Percentiles rank a stretch among this genome's conserved stretches.
Evolutionary conservation across 768 basidiomycete species (phyloP).

Genomic region (Paxillus ammoniavirescens): DNA sequence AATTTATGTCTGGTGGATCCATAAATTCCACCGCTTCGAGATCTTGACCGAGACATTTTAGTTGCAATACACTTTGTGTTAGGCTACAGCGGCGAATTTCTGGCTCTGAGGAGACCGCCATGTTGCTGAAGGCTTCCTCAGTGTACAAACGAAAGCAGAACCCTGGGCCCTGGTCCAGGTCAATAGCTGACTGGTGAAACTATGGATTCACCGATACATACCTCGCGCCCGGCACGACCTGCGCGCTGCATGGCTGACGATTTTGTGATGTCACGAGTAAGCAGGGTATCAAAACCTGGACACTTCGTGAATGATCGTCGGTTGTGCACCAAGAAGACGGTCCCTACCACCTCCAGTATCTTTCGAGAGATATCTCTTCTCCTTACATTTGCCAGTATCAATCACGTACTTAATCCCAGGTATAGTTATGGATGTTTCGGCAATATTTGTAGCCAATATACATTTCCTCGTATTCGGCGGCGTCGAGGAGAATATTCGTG

Average conservation of each 20-base stretch:
- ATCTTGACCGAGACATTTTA: slow-evolving; percentile 82
- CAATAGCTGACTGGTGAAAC: neutral
- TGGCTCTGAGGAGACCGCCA: slow-evolving; percentile 71
- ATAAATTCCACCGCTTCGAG: slow-evolving; percentile 83
- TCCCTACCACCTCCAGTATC: slow-evolving; percentile 63
- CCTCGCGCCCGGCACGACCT: slow-evolving; percentile 95
- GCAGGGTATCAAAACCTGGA: slow-evolving; percentile 82
- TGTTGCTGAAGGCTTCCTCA: slow-evolving; percentile 66
- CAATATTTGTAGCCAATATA: slow-evolving; percentile 96
- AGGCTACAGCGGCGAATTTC: slow-evolving; percentile 91
- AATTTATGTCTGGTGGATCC: slow-evolving; percentile 77
- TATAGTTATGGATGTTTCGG: slow-evolving; percentile 97
- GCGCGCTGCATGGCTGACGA: slow-evolving; percentile 93
- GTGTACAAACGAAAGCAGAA: slow-evolving; percentile 93
- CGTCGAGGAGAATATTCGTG: slow-evolving; percentile 69
- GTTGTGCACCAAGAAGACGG: neutral
- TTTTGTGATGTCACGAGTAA: slow-evolving; percentile 81
- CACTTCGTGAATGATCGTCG: neutral
- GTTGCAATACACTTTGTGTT: slow-evolving; percentile 77
- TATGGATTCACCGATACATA: slow-evolving; percentile 19
- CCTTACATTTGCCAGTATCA: slow-evolving; percentile 94
- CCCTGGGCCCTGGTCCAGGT: slow-evolving; percentile 59
- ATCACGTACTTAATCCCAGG: slow-evolving; percentile 95
- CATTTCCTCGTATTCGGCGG: slow-evolving; percentile 78
- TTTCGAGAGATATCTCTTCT: slow-evolving; percentile 80